Percentiles rank a stretch among this genome's conserved stretches.
phyloP scores from a whole-genome alignment of 2,329 filamentous ascomycete genomes.

The Thermothelomyces thermophilus region DNA sequence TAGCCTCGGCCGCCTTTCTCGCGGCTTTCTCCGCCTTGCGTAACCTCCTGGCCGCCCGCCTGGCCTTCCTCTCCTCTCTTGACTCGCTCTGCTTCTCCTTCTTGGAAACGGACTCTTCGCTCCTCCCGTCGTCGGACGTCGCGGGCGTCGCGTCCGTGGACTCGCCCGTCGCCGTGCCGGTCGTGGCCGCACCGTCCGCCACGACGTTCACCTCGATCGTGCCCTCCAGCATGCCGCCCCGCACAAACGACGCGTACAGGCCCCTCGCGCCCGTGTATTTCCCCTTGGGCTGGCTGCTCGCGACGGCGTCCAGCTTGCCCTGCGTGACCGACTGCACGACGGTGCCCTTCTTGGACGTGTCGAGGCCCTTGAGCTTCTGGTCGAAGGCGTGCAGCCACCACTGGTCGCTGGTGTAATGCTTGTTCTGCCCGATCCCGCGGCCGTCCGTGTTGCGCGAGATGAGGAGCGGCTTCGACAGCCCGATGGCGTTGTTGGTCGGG shows the following conservation, averaged over 20 bases:
- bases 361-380: slow-evolving; percentile 75
- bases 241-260: slow-evolving; percentile 79
- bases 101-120: slow-evolving; percentile 12
- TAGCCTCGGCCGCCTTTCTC: slow-evolving; percentile 27
- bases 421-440: slow-evolving; percentile 73
- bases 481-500: slow-evolving; percentile 61
- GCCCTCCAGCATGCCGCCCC: slow-evolving; percentile 68
- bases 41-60: slow-evolving; percentile 22
- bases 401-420: slow-evolving; percentile 64
- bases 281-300: slow-evolving; percentile 38
- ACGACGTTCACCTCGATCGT: slow-evolving; percentile 45
- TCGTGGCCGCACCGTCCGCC: too few relatives aligned
- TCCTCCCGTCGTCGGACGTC: slow-evolving; percentile 5
- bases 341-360: slow-evolving; percentile 51
- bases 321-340: slow-evolving; percentile 50
- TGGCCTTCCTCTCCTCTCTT: slow-evolving; percentile 31
- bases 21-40: slow-evolving; percentile 23
- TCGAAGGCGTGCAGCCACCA: slow-evolving; percentile 98
- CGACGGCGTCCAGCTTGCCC: slow-evolving; percentile 49
- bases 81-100: slow-evolving; percentile 31
- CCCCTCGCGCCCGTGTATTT: slow-evolving; percentile 56
- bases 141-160: slow-evolving; percentile 23
- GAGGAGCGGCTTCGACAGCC: slow-evolving; percentile 76
- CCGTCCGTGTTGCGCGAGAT: slow-evolving; percentile 76
- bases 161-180: slow-evolving; percentile 18